A percentile compares a stretch with the other conserved stretches of the same genome.
Conservation (phyloP, 2,329 filamentous ascomycete genomes). For the Clarireedia paspali region DNA sequence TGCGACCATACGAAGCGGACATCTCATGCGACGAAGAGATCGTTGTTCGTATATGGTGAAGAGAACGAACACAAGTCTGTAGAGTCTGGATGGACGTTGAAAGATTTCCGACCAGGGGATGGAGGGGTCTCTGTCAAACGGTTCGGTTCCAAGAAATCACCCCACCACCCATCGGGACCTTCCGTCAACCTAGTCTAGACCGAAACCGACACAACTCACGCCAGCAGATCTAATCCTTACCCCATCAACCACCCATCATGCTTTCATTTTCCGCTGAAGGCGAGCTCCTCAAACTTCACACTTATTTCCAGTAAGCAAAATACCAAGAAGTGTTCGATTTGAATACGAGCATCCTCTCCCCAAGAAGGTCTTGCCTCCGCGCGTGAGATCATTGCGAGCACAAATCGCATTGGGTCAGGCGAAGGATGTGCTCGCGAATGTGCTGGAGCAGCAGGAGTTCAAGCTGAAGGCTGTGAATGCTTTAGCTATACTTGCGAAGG, state of each 20-base stretch:
- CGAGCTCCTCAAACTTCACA: conserved; percentile 65
- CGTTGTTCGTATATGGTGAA: neutral
- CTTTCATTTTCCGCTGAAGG: conserved; percentile 65
- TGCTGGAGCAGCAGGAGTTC: conserved; percentile 56
- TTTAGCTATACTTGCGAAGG: conserved; percentile 62
- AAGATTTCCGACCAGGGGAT: too few relatives aligned
- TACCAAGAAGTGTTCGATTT: conserved; percentile 82
- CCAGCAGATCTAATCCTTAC: conserved; percentile 3
- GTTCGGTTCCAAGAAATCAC: neutral
- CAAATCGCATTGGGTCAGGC: conserved; percentile 76
- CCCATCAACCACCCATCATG: conserved; percentile 36
- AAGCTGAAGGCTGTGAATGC: conserved; percentile 72
- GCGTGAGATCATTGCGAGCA: conserved; percentile 72
- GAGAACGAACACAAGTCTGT: too few relatives aligned
- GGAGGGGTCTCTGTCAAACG: too few relatives aligned
- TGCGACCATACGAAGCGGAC: neutral
- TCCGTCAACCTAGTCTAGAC: conserved; percentile 2
- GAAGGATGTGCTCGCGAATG: conserved; percentile 61
- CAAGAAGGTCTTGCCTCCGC: conserved; percentile 69
- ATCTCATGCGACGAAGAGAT: neutral
- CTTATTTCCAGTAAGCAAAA: conserved; percentile 70
- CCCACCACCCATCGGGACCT: neutral
- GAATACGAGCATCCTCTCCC: conserved; percentile 72
- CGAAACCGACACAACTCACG: neutral
- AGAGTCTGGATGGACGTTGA: too few relatives aligned